phyloP scores from a whole-genome alignment of 75 land plant genomes.

The Picea sitchensis region DNA sequence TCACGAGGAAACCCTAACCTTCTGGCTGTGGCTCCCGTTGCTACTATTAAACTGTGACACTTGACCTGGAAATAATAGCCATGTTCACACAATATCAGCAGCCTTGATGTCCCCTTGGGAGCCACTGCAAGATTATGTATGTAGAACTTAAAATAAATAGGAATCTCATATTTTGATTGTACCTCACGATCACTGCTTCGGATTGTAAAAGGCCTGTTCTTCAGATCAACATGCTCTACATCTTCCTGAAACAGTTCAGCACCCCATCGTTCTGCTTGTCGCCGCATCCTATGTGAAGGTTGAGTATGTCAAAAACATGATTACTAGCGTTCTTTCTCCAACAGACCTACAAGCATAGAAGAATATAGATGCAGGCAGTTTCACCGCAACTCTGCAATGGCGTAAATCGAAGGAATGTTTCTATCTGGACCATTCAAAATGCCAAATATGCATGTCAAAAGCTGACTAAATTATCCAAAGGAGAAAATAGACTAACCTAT shows the following conservation, averaged over 20 bases:
- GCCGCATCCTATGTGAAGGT: slow-evolving; percentile 61
- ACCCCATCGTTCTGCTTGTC: slow-evolving; percentile 98
- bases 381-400: slow-evolving; percentile 3
- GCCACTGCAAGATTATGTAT: neutral
- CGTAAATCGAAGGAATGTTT: slow-evolving; percentile 3
- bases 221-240: slow-evolving; percentile 80
- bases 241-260: slow-evolving; percentile 92
- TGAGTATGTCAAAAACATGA: slow-evolving; percentile 8
- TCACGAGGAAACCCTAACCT: slow-evolving; percentile 83
- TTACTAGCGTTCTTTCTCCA: slow-evolving; percentile 14
- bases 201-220: slow-evolving; percentile 74
- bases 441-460: neutral
- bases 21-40: slow-evolving; percentile 95
- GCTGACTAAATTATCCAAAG: neutral
- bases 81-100: neutral
- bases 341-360: slow-evolving; percentile 11
- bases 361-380: slow-evolving; percentile 4
- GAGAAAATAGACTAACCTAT: slow-evolving; percentile 42
- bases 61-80: slow-evolving; percentile 53
- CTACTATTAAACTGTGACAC: slow-evolving; percentile 80
- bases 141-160: neutral
- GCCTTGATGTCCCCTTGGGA: neutral
- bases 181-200: slow-evolving; percentile 89
- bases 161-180: neutral
- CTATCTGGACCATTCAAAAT: slow-evolving; percentile 12